Conservation (phyloP, 2,329 filamentous ascomycete species). For the Aspergillus sclerotialis region DNA sequence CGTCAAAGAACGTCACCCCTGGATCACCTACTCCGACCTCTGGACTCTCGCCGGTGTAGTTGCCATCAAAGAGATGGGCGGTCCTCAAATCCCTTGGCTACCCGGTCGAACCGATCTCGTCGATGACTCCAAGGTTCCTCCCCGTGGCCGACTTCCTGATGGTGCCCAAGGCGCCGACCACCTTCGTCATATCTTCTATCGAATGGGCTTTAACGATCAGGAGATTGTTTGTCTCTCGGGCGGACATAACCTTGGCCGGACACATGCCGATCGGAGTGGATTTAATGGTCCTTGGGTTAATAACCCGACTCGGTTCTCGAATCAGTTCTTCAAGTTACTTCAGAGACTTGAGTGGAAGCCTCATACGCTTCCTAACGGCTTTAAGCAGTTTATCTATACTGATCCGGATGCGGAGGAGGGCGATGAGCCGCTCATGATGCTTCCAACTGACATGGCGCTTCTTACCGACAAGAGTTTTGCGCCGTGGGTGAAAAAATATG, state of each 20-base stretch:
- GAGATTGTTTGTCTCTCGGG: constrained; percentile 53
- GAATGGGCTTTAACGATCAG: constrained; percentile 55
- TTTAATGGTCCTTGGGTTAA: constrained; percentile 55
- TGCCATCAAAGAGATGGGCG: constrained; percentile 55
- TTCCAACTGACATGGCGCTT: constrained; percentile 58
- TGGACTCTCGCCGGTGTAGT: constrained; percentile 58
- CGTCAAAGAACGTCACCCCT: constrained; percentile 51
- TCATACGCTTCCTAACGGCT: constrained; percentile 46
- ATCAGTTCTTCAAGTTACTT: constrained; percentile 52
- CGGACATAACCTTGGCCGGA: constrained; percentile 52
- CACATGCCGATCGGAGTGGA: constrained; percentile 49
- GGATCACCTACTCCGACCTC: constrained; percentile 60
- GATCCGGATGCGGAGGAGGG: constrained; percentile 47
- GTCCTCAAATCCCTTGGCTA: constrained; percentile 50
- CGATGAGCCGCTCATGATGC: constrained; percentile 57
- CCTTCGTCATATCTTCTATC: constrained; percentile 50
- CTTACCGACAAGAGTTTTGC: constrained; percentile 47
- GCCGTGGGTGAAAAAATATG: constrained; percentile 53
- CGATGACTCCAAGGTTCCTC: constrained; percentile 54
- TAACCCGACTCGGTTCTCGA: constrained; percentile 53
- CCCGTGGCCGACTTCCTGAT: constrained; percentile 52
- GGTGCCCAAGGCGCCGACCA: constrained; percentile 49
- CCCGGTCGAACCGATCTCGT: constrained; percentile 56
- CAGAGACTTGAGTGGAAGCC: constrained; percentile 48
- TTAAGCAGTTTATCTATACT: constrained; percentile 53